These are phyloP conservation scores for Nannizziopsis barbatae DNA, from an alignment of 2,329 filamentous ascomycete species.

Conservation along the genomic window DNA sequence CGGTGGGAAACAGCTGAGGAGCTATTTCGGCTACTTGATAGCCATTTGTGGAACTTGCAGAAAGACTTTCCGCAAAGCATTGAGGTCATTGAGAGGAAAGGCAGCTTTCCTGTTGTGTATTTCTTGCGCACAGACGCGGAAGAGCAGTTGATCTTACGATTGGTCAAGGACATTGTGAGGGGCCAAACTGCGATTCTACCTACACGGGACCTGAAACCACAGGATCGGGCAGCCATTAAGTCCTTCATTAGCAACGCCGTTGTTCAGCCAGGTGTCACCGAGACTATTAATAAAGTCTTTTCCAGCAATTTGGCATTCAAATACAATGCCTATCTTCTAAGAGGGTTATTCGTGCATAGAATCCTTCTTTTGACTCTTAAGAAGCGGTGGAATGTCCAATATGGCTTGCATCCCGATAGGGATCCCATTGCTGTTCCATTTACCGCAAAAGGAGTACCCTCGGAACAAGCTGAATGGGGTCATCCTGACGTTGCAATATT, in stretches of 20 bases:
- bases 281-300: conserved; percentile 6
- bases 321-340: conserved; percentile 17
- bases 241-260: conserved; percentile 10
- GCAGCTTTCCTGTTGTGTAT: conserved; percentile 46
- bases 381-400: conserved; percentile 57
- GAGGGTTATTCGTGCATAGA: conserved; percentile 45
- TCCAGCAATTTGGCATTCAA: conserved; percentile 9
- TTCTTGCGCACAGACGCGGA: conserved; percentile 43
- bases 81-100: conserved; percentile 36
- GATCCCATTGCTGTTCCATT: conserved; percentile 48
- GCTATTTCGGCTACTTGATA: conserved; percentile 38
- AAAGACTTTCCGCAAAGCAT: conserved; percentile 37
- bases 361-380: conserved; percentile 46
- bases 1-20: conserved; percentile 49
- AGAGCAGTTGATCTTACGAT: conserved; percentile 31
- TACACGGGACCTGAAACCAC: conserved; percentile 11
- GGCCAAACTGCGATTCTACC: conserved; percentile 23
- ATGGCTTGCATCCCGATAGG: conserved; percentile 42
- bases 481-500: conserved; percentile 50
- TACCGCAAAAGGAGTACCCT: conserved; percentile 48
- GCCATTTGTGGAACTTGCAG: conserved; percentile 26
- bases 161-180: conserved; percentile 35
- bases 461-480: conserved; percentile 48
- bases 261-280: not conserved
- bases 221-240: conserved; percentile 7